phyloP scores from a whole-genome alignment of 1,139 yeast species.

The Trichomonascaceae sp. region DNA sequence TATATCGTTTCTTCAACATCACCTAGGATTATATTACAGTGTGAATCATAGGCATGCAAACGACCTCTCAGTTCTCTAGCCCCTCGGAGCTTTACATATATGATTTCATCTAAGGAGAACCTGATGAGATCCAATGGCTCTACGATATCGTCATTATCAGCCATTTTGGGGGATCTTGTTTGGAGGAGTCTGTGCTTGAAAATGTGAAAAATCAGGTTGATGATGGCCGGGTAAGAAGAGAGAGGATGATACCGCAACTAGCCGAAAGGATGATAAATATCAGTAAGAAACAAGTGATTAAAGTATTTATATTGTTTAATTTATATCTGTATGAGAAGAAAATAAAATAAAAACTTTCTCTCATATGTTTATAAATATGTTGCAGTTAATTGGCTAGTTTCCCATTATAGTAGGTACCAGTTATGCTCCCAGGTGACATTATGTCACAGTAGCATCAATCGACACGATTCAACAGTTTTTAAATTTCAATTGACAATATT shows the following conservation, averaged over 20 bases:
- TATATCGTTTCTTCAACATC: conserved; percentile 85
- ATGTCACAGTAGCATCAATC: neutral
- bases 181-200: neutral
- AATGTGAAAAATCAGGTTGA: neutral
- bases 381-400: too few relatives aligned
- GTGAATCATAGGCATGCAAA: conserved; percentile 92
- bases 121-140: conserved; percentile 87
- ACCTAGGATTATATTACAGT: conserved; percentile 91
- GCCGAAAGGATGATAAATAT: neutral
- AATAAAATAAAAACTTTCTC: too few relatives aligned
- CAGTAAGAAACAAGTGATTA: too few relatives aligned
- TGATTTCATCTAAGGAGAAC: conserved; percentile 78
- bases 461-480: neutral
- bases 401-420: too few relatives aligned
- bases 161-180: conserved; percentile 4
- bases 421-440: neutral
- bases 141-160: conserved; percentile 24
- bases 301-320: too few relatives aligned
- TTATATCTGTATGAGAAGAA: too few relatives aligned
- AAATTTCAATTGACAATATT: too few relatives aligned
- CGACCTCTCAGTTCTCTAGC: conserved; percentile 89
- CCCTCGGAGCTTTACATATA: conserved; percentile 89
- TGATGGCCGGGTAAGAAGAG: neutral
- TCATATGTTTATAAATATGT: too few relatives aligned
- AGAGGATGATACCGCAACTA: neutral